Evolutionary conservation across 805 yeast genomes (phyloP), one percentile per base, ranked within the genome.

Genomic region (Vanderwaltozyma verrucispora): DNA sequence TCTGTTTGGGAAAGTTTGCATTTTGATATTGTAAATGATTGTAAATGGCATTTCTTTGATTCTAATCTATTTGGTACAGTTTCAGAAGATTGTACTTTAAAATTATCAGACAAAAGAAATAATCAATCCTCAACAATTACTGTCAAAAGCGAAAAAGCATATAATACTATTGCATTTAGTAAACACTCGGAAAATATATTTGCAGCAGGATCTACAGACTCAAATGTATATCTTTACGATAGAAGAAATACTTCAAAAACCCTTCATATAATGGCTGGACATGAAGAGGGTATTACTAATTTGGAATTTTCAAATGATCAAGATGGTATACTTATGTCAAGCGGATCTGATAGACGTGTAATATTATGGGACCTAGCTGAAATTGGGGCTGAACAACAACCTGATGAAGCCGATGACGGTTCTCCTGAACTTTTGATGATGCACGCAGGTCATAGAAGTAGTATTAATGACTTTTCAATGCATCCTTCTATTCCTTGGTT

Each of bases 321-420:
- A 36, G 95, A 85, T 48, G 89, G 89, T 13, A 69, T 86, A 4
- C 53, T 86, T 8, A 86, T 87, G 2, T 76, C 87, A 0, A 82
- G 87, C 3, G 75, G 86, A 1, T 74, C 74, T 43, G 95, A 86
- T 54, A 69, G 92, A 44, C 67, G 94, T 41, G 73, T 83, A 13
- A 77, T 84, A 26, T 47, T 86, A 4, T 85, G 95, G 95, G 94
- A 86, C 54, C 63, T 85, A 40, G 64, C 67, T 33, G 77, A 74
- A 47, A 79, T 86, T 27, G 96, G 96, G 4, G 82, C 77, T 44
- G 95, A 85, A 52, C 94, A 84, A 56, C 70, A 69, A 12, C 87
- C 77, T 47, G 95, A 85, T 47, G 95, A 86, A 53, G 82, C 86
- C 23, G 94, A 82, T 46, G 96, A 86, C 51, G 96, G 94, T 28